Base-by-base conservation (phyloP, 1,284 basidiomycete genomes). In the Laetiporus sulphureus region DNA sequence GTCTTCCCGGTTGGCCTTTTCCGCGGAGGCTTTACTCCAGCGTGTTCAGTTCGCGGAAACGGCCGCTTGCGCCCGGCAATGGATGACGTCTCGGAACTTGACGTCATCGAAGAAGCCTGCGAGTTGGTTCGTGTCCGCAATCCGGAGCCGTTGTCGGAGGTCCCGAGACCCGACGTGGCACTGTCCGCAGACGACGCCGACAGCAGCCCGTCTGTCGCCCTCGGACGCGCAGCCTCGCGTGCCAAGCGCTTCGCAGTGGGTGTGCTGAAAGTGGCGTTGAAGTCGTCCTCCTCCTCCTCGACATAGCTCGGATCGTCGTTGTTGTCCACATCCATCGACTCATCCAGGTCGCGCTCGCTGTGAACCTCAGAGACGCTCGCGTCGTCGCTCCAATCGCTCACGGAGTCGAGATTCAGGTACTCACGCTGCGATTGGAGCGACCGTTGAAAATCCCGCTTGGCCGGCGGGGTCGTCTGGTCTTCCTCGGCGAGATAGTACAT, bases 371-470 rank as follows among this genome's bases (percentile, higher is more conserved):
- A 60, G 60, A 60, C 60, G 22, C 48, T 33, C 40, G 51, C 40
- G 47, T 61, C 59, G 62, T 73, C 77, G 75, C 80, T 79, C 77
- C 67, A 72, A 72, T 64, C 65, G 58, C 65, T 61, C 62, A 65
- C 72, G 63, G 66, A 72, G 72, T 71, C 65, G 69, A 75, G 72
- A 70, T 73, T 70, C 60, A 61, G 57, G 36, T 68, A 70, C 70
- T 75, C 71, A 72, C 68, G 74, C 61, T 65, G 72, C 57, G 64
- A 71, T 73, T 68, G 70, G 79, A 81, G 78, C 80, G 72, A 77
- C 73, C 58, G 58, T 43, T 54, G 58, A 74, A 71, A 74, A 72
- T 62, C 78, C 79, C 73, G 72, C 53, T 60, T 50, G 43, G 41
- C 22, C 37, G 22, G 19, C 5, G 22, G 27, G 15, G 22, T 11